Percentiles rank a stretch among this genome's conserved stretches.
These are phyloP conservation scores for Spathaspora sp. DNA, from an alignment of 805 yeast genomes.

Conservation along the genomic window DNA sequence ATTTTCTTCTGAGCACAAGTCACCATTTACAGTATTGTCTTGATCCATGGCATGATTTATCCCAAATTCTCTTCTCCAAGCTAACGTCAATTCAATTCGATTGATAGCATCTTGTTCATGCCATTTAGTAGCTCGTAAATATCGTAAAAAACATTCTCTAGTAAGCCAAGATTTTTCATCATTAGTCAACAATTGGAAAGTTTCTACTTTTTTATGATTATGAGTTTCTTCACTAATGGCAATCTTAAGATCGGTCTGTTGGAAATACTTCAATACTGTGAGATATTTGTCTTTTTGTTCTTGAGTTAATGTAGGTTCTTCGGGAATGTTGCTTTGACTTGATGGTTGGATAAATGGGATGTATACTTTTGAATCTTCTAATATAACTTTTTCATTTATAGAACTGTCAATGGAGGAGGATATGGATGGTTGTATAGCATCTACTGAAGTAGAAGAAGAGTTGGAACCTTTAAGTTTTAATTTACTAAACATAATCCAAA, in stretches of 20 bases:
- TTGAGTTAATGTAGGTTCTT: conserved; percentile 44
- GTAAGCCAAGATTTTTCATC: conserved; percentile 90
- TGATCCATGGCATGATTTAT: conserved; percentile 38
- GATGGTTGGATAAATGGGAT: conserved; percentile 19
- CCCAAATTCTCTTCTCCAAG: conserved; percentile 95
- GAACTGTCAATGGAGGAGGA: not conserved
- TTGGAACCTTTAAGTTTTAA: not conserved
- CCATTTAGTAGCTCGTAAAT: conserved; percentile 95
- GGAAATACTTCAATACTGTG: conserved; percentile 63
- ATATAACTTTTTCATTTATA: not conserved
- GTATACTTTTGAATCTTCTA: conserved; percentile 7
- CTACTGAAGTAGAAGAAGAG: not conserved
- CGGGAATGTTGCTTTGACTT: conserved; percentile 43
- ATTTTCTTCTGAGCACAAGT: conserved; percentile 60
- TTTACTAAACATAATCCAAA: not conserved
- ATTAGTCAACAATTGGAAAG: conserved; percentile 21
- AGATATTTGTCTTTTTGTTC: conserved; percentile 60
- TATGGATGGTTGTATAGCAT: not conserved
- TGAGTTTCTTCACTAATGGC: conserved; percentile 49
- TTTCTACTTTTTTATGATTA: conserved; percentile 34
- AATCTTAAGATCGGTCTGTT: conserved; percentile 44
- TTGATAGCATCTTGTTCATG: conserved; percentile 61
- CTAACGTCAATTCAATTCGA: conserved; percentile 71
- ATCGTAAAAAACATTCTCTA: conserved; percentile 84
- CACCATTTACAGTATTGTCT: conserved; percentile 51